Percentiles rank a stretch among this genome's conserved stretches.
Evolutionary conservation across 106 monocot species (phyloP).

Genomic region (Amphibolis antarctica): DNA sequence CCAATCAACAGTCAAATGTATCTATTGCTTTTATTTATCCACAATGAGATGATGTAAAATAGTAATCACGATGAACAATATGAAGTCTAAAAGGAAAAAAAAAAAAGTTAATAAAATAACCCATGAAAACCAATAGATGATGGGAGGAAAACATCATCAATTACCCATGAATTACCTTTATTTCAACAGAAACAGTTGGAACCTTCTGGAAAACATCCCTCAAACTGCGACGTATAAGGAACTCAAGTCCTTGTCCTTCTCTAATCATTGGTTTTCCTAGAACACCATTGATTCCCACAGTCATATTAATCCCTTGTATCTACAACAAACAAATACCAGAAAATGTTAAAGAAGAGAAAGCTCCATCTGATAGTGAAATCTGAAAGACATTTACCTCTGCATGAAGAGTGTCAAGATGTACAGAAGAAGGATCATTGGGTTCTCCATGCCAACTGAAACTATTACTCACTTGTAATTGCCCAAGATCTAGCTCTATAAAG

Average conservation of each 20-base stretch:
- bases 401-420: constrained; percentile 87
- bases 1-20: too few relatives aligned
- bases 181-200: constrained; percentile 67
- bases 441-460: constrained; percentile 70
- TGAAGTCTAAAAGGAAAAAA: too few relatives aligned
- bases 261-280: constrained; percentile 76
- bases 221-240: constrained; percentile 74
- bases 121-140: too few relatives aligned
- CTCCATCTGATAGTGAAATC: background rate
- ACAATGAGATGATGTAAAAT: too few relatives aligned
- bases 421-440: constrained; percentile 70
- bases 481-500: constrained; percentile 92
- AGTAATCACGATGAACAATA: too few relatives aligned
- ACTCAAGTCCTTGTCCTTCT: constrained; percentile 57
- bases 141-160: too few relatives aligned
- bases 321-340: constrained; percentile 9
- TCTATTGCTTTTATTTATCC: too few relatives aligned
- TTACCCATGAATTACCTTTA: too few relatives aligned
- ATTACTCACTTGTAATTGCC: constrained; percentile 62
- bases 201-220: constrained; percentile 89
- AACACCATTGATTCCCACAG: constrained; percentile 64
- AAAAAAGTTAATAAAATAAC: too few relatives aligned
- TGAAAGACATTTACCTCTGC: constrained; percentile 47
- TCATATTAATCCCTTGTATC: constrained; percentile 85
- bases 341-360: background rate